Evolutionary conservation across 148 eudicot genomes (phyloP), one percentile per base, ranked within the genome.

Genomic region (Polygonum aviculare): DNA sequence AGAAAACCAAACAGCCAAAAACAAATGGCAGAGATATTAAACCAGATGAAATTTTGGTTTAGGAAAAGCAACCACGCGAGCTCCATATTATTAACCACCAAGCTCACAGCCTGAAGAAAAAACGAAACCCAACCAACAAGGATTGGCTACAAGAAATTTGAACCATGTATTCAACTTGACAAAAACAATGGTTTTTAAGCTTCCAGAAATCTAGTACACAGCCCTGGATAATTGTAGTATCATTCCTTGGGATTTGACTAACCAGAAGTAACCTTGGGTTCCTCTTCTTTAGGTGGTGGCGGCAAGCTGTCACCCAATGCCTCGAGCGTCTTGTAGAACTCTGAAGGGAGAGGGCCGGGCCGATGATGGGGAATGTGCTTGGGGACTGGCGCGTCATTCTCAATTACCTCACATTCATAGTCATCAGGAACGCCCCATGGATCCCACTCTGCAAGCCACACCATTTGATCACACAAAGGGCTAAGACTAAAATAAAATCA

Each of bases 361-460:
- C 96, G 91, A 77, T 94, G 98, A 26, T 86, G 78, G 16, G 98
- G 98, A 55, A 95, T 50, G 51, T 95, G 96, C 83, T 90, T 89
- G 14, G 97, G 98, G n/a, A 90, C 91, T 18, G 98, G 98, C 60
- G 96, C 96, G 75, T 90, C 93, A 76, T 95, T 90, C 83, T 90
- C 97, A 18, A 95, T 90, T 18, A 95, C 87, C 85, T 95, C 98
- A 78, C 96, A 90, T 77, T 90, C 97, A 44, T 90, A 92, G 84
- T 89, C 98, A 36, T 90, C 96, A 0, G 92, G 91, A 72, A 95
- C 86, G 75, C 88, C 97, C 98, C 98, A 95, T 73, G 98, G 91
- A 14, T 92, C 83, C 97, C 98, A 95, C 85, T 95, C 98, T 95
- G 91, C 82, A 77, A 75, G 57, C 15, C 2, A 22, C 69, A 15